These are phyloP conservation scores for Rhodomyrtus psidioides DNA, from an alignment of 441 rosid species.

Conservation along the genomic window DNA sequence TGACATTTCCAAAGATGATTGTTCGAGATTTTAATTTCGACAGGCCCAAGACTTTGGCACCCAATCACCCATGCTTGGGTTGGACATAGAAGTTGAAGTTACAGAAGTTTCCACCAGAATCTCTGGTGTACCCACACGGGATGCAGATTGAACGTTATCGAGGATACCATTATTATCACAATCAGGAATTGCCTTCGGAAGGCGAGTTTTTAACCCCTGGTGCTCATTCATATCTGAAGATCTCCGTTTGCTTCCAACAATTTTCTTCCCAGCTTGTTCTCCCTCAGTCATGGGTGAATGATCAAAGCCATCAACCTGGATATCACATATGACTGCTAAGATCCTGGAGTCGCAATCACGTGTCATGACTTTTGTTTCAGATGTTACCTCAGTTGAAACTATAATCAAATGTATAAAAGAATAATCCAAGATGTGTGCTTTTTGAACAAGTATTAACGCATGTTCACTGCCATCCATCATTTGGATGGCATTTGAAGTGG, in stretches of 20 bases:
- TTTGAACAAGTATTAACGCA: neutral
- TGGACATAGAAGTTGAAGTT: too few relatives aligned
- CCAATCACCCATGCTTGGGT: too few relatives aligned
- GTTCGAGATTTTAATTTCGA: neutral
- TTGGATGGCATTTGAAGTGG: neutral
- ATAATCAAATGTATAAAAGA: neutral
- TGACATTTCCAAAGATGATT: conserved; percentile 10
- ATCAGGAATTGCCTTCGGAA: neutral
- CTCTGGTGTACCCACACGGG: conserved; percentile 10
- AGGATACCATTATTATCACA: conserved; percentile 2
- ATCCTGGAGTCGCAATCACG: neutral
- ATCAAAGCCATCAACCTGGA: conserved; percentile 48
- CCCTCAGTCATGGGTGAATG: conserved; percentile 24
- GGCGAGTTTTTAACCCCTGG: conserved; percentile 10
- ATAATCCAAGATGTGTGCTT: neutral
- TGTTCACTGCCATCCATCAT: neutral
- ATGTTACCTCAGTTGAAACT: neutral
- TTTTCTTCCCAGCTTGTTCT: conserved; percentile 22
- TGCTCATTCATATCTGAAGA: conserved; percentile 19
- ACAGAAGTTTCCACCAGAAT: conserved; percentile 7
- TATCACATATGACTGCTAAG: neutral
- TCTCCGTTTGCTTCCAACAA: conserved; percentile 17
- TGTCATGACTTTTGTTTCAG: neutral
- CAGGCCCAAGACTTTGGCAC: conserved; percentile 12
- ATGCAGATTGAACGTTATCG: conserved; percentile 7